These are phyloP conservation scores for Exidia glandulosa DNA, from an alignment of 768 basidiomycete species.

Conservation along the genomic window DNA sequence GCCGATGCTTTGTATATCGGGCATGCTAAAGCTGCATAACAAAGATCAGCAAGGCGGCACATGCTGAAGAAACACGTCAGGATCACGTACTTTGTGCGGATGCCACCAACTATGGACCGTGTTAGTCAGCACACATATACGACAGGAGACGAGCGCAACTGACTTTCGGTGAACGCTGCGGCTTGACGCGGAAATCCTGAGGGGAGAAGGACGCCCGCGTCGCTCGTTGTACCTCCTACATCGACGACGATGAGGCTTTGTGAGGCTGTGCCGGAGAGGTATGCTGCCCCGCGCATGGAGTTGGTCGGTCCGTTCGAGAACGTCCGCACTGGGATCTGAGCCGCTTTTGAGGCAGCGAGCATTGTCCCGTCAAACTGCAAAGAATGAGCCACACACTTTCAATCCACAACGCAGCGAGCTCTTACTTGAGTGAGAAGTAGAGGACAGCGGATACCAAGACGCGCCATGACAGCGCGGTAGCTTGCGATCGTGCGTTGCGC, in stretches of 20 bases:
- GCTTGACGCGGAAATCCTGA: constrained; percentile 54
- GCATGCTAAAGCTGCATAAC: constrained; percentile 16
- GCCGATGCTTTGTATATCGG: constrained; percentile 35
- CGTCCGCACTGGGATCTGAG: constrained; percentile 49
- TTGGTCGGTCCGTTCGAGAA: constrained; percentile 55
- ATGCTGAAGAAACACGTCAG: constrained; percentile 37
- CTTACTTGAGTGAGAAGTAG: constrained; percentile 18
- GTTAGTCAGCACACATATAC: neutral
- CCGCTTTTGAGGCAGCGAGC: constrained; percentile 28
- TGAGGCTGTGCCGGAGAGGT: constrained; percentile 34
- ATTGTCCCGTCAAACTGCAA: constrained; percentile 20
- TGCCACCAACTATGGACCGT: constrained; percentile 51
- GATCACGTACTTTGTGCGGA: constrained; percentile 51
- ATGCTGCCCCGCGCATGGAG: constrained; percentile 59
- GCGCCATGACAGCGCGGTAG: constrained; percentile 39
- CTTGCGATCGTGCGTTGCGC: constrained; percentile 44
- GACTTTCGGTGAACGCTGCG: constrained; percentile 41
- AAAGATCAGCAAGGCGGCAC: neutral
- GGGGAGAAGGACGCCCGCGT: constrained; percentile 50
- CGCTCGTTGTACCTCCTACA: constrained; percentile 56
- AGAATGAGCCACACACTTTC: neutral
- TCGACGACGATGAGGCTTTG: constrained; percentile 41
- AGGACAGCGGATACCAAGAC: constrained; percentile 34
- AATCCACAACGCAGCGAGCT: neutral
- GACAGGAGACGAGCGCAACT: neutral